Evolutionary conservation across 176 grass and related monocot species (phyloP), one percentile per base, ranked within the genome.

Genomic region (Triticum dicoccoides): DNA sequence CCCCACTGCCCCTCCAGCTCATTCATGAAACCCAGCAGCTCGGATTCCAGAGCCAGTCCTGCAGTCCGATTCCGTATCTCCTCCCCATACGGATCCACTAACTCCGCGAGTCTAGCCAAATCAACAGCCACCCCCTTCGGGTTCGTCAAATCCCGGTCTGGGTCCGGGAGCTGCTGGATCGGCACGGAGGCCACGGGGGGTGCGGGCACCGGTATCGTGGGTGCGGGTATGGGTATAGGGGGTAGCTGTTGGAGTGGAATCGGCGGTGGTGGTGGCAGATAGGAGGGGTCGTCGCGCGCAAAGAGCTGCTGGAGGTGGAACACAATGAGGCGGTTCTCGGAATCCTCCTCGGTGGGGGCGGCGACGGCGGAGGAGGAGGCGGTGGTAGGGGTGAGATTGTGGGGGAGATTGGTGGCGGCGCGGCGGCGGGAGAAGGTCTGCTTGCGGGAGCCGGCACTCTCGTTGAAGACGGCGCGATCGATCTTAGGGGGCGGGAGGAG

Each of bases 1-100:
- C 92, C 94, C 97, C 97, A 99, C 33, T 97, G 92, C 54, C 97
- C 97, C 83, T 97, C 97, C 67, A 99, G 83, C 13, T 78, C 92
- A 65, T 87, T 91, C 92, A 99, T 89, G 82, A 89, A 99, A 30
- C 70, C 90, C 42, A 99, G 79, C 69, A 99, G 89, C 73, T 97
- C 90, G 47, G 82, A 75, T 69, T 99, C 97, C 0, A 86, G 79
- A 38, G 41, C 90, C 82, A 97, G 52, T 66, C 89, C 90, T 18
- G 63, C 80, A 58, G 97, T 94, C 62, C 85, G 88, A 73, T 84
- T 87, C 29, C 73, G 76, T 62, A 99, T 88, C 85, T 97, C 97
- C 56, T 91, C 92, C n/a, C 73, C 82, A 59, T 92, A 97, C 3
- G 94, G 94, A 82, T 99, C 92, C 61, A 87, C 90, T 17, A 93